Evolutionary conservation across 2,329 filamentous ascomycete genomes (phyloP).

Genomic region (Colletotrichum lini): DNA sequence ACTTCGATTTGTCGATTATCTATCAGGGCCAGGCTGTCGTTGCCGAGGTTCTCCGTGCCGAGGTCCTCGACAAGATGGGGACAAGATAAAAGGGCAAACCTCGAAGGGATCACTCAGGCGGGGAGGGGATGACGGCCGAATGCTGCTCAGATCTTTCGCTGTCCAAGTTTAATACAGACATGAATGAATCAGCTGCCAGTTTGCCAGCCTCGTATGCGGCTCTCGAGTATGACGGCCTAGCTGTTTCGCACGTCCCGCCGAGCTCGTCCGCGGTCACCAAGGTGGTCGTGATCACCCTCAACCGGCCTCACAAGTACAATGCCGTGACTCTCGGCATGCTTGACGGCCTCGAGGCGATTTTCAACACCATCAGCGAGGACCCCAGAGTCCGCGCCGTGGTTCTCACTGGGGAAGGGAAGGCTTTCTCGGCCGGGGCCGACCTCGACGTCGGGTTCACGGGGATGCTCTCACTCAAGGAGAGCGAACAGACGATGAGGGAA

Average conservation of each 20-base stretch:
- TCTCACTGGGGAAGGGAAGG: conserved; percentile 1
- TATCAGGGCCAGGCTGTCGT: background rate
- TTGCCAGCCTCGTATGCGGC: background rate
- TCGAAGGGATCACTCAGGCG: too few relatives aligned
- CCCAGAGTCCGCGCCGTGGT: background rate
- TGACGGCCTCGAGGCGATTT: conserved; percentile 69
- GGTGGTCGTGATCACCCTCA: conserved; percentile 74
- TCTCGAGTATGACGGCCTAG: background rate
- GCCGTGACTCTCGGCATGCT: conserved; percentile 78
- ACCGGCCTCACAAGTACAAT: conserved; percentile 78
- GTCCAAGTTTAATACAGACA: background rate
- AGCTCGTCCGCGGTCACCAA: conserved; percentile 69
- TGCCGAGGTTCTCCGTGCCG: background rate
- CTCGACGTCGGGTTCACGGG: conserved; percentile 2
- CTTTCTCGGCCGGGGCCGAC: background rate
- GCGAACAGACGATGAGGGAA: background rate
- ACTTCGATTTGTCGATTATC: background rate
- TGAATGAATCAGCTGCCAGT: background rate
- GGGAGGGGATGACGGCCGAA: background rate
- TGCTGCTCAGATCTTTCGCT: background rate
- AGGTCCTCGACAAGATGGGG: background rate
- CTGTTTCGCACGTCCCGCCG: conserved; percentile 62
- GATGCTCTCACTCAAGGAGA: background rate
- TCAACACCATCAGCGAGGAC: conserved; percentile 45
- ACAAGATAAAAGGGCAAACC: too few relatives aligned